Conservation (phyloP, 306 rosid genomes). For the Alnus rubra region DNA sequence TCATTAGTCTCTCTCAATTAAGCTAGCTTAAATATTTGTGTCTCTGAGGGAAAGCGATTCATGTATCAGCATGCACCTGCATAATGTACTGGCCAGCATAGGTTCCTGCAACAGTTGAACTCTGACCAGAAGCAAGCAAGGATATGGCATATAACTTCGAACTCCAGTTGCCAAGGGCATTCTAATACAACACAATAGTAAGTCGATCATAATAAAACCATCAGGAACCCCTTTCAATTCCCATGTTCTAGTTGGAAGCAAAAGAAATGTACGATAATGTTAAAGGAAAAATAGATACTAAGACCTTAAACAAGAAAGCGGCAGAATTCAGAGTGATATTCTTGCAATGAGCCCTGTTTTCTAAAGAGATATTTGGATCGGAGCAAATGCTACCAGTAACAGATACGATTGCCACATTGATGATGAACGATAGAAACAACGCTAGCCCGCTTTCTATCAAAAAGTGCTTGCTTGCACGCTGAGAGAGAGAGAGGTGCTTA, state of each 20-base stretch:
- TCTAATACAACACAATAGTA: not conserved
- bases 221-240: not conserved
- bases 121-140: conserved; percentile 24
- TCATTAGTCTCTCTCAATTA: not conserved
- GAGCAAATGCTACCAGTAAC: conserved; percentile 15
- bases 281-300: not conserved
- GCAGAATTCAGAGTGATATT: conserved; percentile 19
- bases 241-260: not conserved
- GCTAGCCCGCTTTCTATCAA: conserved; percentile 18
- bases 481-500: not conserved
- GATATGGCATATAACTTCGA: conserved; percentile 22
- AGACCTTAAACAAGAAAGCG: conserved; percentile 17
- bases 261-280: not conserved
- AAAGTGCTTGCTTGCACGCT: conserved; percentile 21
- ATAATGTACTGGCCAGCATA: conserved; percentile 22
- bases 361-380: not conserved
- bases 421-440: conserved; percentile 4
- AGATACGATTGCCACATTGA: conserved; percentile 16
- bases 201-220: not conserved
- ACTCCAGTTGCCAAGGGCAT: conserved; percentile 19
- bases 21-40: not conserved
- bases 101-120: conserved; percentile 24
- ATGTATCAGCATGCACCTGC: conserved; percentile 10
- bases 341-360: not conserved
- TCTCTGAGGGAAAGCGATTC: not conserved